Percentiles rank a stretch among this genome's conserved stretches.
phyloP scores from a whole-genome alignment of 1,139 yeast species.

The Kodamaea anthophila region DNA sequence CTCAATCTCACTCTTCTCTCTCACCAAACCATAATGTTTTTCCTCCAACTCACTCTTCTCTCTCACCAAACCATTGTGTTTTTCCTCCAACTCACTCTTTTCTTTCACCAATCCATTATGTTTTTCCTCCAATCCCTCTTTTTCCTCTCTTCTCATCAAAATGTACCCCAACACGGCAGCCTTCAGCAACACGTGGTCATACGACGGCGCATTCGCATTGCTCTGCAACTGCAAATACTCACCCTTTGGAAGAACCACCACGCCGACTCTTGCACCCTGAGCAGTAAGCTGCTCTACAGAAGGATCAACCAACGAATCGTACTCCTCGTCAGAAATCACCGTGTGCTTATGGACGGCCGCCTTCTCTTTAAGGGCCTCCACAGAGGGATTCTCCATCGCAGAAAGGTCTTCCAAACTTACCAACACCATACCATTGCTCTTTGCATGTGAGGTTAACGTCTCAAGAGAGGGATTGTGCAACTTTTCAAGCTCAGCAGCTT shows the following conservation, averaged over 20 bases:
- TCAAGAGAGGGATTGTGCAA: constrained; percentile 19
- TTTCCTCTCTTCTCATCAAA: constrained; percentile 7
- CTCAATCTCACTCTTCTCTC: not conserved
- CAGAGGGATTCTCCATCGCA: constrained; percentile 10
- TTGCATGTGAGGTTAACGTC: constrained; percentile 14
- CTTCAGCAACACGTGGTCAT: constrained; percentile 20
- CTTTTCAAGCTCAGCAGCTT: constrained; percentile 8
- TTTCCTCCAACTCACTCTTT: constrained; percentile 1
- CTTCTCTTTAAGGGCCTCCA: constrained; percentile 15
- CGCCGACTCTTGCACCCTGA: constrained; percentile 14
- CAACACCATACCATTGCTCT: constrained; percentile 13
- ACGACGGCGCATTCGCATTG: constrained; percentile 18
- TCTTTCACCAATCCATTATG: not conserved
- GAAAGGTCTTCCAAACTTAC: constrained; percentile 17
- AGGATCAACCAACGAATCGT: constrained; percentile 18
- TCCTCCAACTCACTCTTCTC: no score
- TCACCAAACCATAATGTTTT: not conserved
- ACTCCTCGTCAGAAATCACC: constrained; percentile 18
- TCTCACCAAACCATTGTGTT: constrained; percentile 1
- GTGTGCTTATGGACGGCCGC: constrained; percentile 14
- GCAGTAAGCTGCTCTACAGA: constrained; percentile 10
- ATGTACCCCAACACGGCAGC: constrained; percentile 11
- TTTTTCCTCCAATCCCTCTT: not conserved
- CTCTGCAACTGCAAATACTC: constrained; percentile 13
- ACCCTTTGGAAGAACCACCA: constrained; percentile 10